Evolutionary conservation across 2,329 filamentous ascomycete genomes (phyloP), one percentile per base, ranked within the genome.

Genomic region (Zymoseptoria brevis): DNA sequence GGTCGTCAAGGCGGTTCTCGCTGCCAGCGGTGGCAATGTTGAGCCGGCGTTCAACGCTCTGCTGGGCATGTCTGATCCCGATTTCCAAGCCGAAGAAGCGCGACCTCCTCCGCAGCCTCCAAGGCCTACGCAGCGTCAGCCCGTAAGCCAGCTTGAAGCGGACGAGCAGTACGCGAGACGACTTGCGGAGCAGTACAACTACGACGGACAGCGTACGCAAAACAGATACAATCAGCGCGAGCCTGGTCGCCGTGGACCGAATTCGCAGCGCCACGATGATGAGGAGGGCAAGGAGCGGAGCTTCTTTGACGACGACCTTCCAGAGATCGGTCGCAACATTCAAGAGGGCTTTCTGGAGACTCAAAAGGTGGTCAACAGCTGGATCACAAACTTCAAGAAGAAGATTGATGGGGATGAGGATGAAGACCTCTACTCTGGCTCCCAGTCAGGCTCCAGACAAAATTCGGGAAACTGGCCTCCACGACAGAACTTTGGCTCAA

Each of bases 11-110:
- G 94, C 94, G 29, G 88, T 99, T 0, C 77, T 99, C 64, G 81
- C 83, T 22, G 94, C 94, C 13, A 97, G 94, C 73, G 82, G 86
- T 60, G 93, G 92, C 60, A 85, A 87, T 69, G 86, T 97, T 53
- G 94, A 99, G 74, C 89, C 90, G 30, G 93, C 94, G 13, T 99
- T 99, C 77, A 94, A 96, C 76, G 94, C 94, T 41, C 81, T 99
- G 50, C 81, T 99, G 51, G 89, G 78, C 71, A 82, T 82, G 80
- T 80, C 78, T 53, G 80, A 83, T 64, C 80, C 80, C 54, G 74
- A 75, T 66, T 81, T 78, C 73, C 72, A 77, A 61, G 73, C 71
- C 3, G 77, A 81, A 58, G 77, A 79, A 55, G 67, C 69, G n/a
- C 87, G 88, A 13, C 87, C 88, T n/a, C 89, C 88, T 6, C 87